Percentiles rank a stretch among this genome's conserved stretches.
Evolutionary conservation across 2,329 filamentous ascomycete genomes (phyloP).

Genomic region (Aspergillus unguis): DNA sequence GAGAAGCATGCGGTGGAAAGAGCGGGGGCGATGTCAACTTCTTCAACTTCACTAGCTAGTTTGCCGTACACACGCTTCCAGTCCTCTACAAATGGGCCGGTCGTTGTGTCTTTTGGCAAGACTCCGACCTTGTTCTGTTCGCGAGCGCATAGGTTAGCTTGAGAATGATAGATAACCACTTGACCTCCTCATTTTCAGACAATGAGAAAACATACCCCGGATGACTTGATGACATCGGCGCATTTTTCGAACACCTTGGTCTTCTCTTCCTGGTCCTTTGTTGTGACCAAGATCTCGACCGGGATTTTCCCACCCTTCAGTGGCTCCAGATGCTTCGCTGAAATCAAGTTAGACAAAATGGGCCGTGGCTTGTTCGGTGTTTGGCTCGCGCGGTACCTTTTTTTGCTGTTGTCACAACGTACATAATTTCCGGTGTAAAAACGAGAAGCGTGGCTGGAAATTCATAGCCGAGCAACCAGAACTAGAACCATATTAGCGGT

Average conservation of each 20-base stretch:
- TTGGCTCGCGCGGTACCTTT: constrained; percentile 64
- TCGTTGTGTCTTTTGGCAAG: constrained; percentile 76
- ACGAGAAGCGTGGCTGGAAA: constrained; percentile 95
- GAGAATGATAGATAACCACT: not conserved
- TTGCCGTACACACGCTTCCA: constrained; percentile 83
- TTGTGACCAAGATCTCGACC: constrained; percentile 84
- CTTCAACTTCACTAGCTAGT: constrained; percentile 78
- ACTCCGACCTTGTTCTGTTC: constrained; percentile 81
- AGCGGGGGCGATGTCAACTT: constrained; percentile 79
- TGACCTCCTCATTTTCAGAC: not conserved
- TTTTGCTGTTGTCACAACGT: constrained; percentile 93
- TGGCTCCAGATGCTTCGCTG: constrained; percentile 88
- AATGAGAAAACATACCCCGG: constrained; percentile 63
- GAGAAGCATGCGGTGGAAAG: constrained; percentile 81
- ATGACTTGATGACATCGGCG: constrained; percentile 77
- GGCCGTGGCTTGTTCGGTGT: not conserved
- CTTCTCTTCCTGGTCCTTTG: constrained; percentile 89
- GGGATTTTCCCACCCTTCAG: constrained; percentile 90
- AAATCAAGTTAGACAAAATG: not conserved
- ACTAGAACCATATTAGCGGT: constrained; percentile 52
- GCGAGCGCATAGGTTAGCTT: not conserved
- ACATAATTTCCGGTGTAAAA: constrained; percentile 81
- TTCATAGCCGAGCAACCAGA: constrained; percentile 98
- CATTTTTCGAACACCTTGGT: constrained; percentile 85
- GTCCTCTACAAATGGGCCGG: constrained; percentile 88